These are phyloP conservation scores for Candida labiduridarum DNA, from an alignment of 1,139 yeast genomes.

Conservation along the genomic window DNA sequence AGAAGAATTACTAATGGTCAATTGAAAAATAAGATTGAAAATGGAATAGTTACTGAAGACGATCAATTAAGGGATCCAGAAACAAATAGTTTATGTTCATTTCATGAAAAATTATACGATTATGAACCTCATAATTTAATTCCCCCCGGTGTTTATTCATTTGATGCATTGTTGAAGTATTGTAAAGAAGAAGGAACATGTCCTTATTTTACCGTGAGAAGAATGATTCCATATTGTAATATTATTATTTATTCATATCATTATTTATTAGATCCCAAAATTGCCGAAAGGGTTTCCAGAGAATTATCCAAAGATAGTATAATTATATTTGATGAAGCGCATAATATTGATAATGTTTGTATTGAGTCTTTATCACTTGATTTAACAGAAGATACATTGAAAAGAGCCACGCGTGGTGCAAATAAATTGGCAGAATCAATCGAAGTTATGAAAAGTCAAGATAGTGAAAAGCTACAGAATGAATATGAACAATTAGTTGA, in stretches of 20 bases:
- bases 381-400: constrained; percentile 49
- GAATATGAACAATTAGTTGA: constrained; percentile 91
- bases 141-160: constrained; percentile 93
- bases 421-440: constrained; percentile 71
- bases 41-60: constrained; percentile 55
- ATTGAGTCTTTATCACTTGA: constrained; percentile 93
- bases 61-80: constrained; percentile 46
- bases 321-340: constrained; percentile 97
- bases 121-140: constrained; percentile 84
- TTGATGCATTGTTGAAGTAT: constrained; percentile 76
- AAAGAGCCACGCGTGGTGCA: constrained; percentile 67
- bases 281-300: constrained; percentile 90
- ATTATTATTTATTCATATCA: constrained; percentile 95
- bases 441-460: constrained; percentile 79
- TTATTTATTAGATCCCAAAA: constrained; percentile 92
- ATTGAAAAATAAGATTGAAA: constrained; percentile 65
- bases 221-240: constrained; percentile 96
- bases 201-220: constrained; percentile 95
- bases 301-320: constrained; percentile 92
- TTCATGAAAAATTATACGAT: constrained; percentile 85
- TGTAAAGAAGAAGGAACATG: constrained; percentile 82
- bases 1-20: constrained; percentile 93
- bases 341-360: constrained; percentile 97
- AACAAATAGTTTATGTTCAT: constrained; percentile 57
- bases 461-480: constrained; percentile 78